Evolutionary conservation across 2,329 filamentous ascomycete species (phyloP), one percentile per base, ranked within the genome.

Genomic region (Sporothrix mexicana): DNA sequence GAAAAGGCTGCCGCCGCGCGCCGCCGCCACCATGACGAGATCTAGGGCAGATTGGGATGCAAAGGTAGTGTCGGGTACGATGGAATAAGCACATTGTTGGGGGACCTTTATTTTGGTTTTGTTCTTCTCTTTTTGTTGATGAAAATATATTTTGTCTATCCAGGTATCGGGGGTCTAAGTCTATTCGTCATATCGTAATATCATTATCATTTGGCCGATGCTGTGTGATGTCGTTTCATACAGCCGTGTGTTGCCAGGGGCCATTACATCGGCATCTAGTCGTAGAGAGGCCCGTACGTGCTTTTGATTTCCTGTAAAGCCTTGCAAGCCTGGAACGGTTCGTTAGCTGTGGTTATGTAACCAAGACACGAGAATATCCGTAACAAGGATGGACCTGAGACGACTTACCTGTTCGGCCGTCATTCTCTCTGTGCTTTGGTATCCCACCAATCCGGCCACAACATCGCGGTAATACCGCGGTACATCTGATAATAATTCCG

Each of bases 381-480:
- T 7, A 36, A 36, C n/a, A 36, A 36, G 30, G 30, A 36, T 36
- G 30, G 30, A 36, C 30, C 30, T 20, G 8, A 1, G 13, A 12
- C 3, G n/a, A 36, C 76, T 81, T 43, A 83, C 92, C 84, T 92
- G 81, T 71, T 84, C 83, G 64, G 95, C 94, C 15, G 88, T 91
- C 75, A 92, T 82, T 76, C 96, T 88, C 53, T 84, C 10, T 41
- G 20, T 81, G 13, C 86, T 92, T 79, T 97, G 90, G 81, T 92
- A 99, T 62, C 85, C 85, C 13, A 99, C 87, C 75, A 97, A 80
- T 5, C 83, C 84, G 53, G 84, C 85, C 10, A 97, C 88, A 47
- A 98, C 30, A 36, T 82, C 74, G 92, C 87, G 73, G 88, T 85
- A 41, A 90, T 91, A 15, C 83, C 82, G 0, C 84, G 80, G 41